Percentiles rank a stretch among this genome's conserved stretches.
phyloP scores from a whole-genome alignment of 768 basidiomycete genomes.

The Tephrocybe sp. region DNA sequence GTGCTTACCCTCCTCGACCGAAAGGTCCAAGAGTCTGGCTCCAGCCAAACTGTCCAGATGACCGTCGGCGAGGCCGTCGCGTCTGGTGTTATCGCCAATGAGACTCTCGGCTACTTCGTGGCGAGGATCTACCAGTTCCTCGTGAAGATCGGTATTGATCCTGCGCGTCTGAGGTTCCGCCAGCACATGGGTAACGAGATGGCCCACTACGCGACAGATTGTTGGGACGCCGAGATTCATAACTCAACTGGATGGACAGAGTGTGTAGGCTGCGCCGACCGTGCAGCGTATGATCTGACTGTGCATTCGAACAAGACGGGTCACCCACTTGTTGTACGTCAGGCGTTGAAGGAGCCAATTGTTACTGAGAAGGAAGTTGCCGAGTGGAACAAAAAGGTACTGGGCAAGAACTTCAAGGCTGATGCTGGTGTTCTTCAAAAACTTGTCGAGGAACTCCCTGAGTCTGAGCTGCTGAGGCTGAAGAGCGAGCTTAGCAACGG shows the following conservation, averaged over 20 bases:
- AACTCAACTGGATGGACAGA: constrained; percentile 94
- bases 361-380: constrained; percentile 77
- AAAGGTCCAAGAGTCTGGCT: constrained; percentile 77
- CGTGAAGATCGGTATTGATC: constrained; percentile 87
- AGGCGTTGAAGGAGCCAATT: constrained; percentile 84
- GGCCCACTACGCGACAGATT: constrained; percentile 99
- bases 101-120: constrained; percentile 97
- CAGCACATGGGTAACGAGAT: constrained; percentile 99
- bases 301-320: constrained; percentile 89
- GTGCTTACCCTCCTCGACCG: constrained; percentile 79
- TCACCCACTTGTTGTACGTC: constrained; percentile 79
- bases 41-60: constrained; percentile 62
- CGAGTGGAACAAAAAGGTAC: constrained; percentile 82
- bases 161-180: constrained; percentile 81
- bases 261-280: constrained; percentile 98
- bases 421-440: constrained; percentile 71
- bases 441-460: constrained; percentile 63
- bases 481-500: constrained; percentile 75
- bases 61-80: constrained; percentile 88
- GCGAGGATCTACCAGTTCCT: constrained; percentile 91
- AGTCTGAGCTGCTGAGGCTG: constrained; percentile 61
- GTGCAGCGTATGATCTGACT: constrained; percentile 93
- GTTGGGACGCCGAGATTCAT: constrained; percentile 99
- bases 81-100: constrained; percentile 87
- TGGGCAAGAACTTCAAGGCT: constrained; percentile 89